phyloP scores from a whole-genome alignment of 1,284 basidiomycete species.

The Tilletia caries region DNA sequence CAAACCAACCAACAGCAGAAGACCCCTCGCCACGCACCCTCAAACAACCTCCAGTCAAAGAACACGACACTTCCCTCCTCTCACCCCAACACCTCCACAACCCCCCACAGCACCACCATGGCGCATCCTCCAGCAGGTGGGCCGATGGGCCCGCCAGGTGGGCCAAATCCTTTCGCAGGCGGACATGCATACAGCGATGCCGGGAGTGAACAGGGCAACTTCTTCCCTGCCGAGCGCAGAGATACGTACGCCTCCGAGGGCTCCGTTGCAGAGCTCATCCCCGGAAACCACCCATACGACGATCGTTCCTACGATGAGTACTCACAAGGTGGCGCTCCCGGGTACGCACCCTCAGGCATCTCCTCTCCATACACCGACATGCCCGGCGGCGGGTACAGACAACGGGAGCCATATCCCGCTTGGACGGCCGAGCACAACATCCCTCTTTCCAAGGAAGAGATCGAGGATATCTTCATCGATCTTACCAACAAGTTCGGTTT shows the following conservation, averaged over 20 bases:
- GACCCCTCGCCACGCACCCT: too few species aligned
- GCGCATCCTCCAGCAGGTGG: constrained; percentile 14
- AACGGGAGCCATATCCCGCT: constrained; percentile 77
- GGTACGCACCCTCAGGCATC: constrained; percentile 24
- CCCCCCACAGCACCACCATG: neutral
- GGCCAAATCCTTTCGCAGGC: constrained; percentile 39
- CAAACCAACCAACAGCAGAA: too few species aligned
- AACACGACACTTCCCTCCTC: neutral
- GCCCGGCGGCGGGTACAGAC: constrained; percentile 25
- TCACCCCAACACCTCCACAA: neutral
- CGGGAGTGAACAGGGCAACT: constrained; percentile 34
- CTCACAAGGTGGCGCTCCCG: constrained; percentile 26
- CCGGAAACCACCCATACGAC: constrained; percentile 39
- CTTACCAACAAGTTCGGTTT: constrained; percentile 99
- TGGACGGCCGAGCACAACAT: constrained; percentile 90
- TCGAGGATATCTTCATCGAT: constrained; percentile 97
- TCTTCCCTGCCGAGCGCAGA: constrained; percentile 39
- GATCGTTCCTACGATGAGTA: constrained; percentile 43
- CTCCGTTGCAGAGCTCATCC: constrained; percentile 43
- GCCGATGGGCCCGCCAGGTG: constrained; percentile 4
- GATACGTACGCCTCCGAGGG: constrained; percentile 47
- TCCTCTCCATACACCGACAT: constrained; percentile 18
- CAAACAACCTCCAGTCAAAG: too few species aligned
- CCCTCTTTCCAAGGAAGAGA: constrained; percentile 95
- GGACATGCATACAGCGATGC: constrained; percentile 40